These are phyloP conservation scores for Linum lewisii DNA, from an alignment of 345 rosid genomes.

Conservation along the genomic window DNA sequence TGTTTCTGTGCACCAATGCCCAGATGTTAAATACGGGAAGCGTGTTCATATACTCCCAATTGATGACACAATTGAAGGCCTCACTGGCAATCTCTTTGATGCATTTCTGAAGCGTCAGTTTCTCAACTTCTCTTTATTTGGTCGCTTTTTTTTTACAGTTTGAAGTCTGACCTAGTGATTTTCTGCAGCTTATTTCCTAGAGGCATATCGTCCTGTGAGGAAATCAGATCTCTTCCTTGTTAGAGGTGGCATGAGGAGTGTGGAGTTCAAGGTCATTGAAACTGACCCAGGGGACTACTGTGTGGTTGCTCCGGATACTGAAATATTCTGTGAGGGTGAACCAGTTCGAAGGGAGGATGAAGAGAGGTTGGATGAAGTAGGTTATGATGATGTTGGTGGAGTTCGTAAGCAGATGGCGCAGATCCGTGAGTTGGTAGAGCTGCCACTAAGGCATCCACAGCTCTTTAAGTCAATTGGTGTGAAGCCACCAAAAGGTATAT, in stretches of 20 bases:
- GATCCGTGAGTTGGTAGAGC: constrained; percentile 2
- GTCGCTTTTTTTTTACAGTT: not conserved
- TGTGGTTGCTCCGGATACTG: not conserved
- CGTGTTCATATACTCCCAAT: constrained; percentile 29
- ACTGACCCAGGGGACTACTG: not conserved
- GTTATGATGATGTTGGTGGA: not conserved
- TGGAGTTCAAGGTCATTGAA: constrained; percentile 2
- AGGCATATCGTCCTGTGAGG: constrained; percentile 2
- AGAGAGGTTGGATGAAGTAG: not conserved
- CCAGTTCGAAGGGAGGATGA: not conserved
- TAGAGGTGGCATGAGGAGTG: constrained; percentile 5
- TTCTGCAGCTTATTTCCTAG: not conserved
- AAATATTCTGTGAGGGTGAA: constrained; percentile 1
- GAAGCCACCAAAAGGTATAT: not conserved
- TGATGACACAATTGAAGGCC: constrained; percentile 31
- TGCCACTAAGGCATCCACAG: constrained; percentile 1
- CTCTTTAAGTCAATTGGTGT: constrained; percentile 2
- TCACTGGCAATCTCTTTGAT: constrained; percentile 30
- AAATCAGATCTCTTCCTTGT: constrained; percentile 1
- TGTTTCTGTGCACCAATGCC: constrained; percentile 26
- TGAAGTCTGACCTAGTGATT: not conserved
- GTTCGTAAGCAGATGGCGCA: not conserved
- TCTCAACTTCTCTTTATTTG: not conserved
- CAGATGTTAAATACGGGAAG: constrained; percentile 26
- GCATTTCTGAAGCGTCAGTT: constrained; percentile 26